A percentile compares a stretch with the other conserved stretches of the same genome.
Evolutionary conservation across 1,139 yeast genomes (phyloP).

Genomic region (Candida tetrigidarum): DNA sequence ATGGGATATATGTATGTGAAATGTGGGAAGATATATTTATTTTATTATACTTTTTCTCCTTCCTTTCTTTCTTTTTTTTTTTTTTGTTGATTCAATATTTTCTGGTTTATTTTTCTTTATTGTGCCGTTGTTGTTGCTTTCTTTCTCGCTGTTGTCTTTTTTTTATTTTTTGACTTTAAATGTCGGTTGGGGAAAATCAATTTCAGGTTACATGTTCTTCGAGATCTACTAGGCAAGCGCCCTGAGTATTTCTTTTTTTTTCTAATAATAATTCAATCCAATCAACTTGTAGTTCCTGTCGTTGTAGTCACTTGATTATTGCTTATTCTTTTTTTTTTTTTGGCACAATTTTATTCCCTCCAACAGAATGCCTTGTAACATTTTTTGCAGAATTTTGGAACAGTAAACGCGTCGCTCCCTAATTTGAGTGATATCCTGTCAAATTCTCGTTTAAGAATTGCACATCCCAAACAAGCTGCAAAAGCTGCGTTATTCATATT

Average conservation of each 20-base stretch:
- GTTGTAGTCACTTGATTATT: too few relatives aligned
- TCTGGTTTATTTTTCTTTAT: neutral
- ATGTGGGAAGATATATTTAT: neutral
- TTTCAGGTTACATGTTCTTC: neutral
- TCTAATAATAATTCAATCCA: neutral
- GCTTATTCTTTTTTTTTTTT: neutral
- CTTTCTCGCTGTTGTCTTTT: neutral
- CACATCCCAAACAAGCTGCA: constrained; percentile 61
- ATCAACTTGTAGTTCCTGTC: too few relatives aligned
- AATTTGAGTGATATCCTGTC: constrained; percentile 36
- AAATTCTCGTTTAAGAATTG: constrained; percentile 57
- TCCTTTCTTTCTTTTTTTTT: neutral
- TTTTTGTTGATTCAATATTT: constrained; percentile 1
- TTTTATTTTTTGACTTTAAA: neutral
- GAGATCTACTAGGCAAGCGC: neutral
- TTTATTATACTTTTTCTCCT: neutral
- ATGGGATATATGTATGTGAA: neutral
- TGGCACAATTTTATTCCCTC: constrained; percentile 9
- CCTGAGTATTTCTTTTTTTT: neutral
- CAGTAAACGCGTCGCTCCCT: constrained; percentile 2
- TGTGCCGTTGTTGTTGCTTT: neutral
- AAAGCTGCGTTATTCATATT: constrained; percentile 45
- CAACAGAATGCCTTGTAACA: constrained; percentile 18
- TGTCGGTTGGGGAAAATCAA: neutral
- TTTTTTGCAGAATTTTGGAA: constrained; percentile 16